Evolutionary conservation across 345 rosid species (phyloP).

Genomic region (Eucalyptus pauciflora): DNA sequence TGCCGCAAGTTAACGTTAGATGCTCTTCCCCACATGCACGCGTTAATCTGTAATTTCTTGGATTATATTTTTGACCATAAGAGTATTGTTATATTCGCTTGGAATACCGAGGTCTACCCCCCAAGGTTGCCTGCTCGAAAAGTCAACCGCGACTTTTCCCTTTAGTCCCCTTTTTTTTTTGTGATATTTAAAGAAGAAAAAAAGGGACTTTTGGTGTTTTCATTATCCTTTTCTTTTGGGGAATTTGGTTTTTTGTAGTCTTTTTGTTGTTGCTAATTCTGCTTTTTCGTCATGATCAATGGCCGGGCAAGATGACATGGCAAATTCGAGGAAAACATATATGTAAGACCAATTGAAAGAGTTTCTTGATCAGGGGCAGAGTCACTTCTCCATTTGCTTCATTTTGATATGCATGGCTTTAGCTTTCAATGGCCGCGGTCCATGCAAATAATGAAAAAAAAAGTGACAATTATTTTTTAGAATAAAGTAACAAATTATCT

Average conservation of each 20-base stretch:
- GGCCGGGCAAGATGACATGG: not conserved
- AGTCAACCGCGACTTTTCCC: not conserved
- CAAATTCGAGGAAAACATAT: not conserved
- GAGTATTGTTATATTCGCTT: not conserved
- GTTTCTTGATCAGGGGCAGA: not conserved
- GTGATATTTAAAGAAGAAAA: not conserved
- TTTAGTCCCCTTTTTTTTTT: not conserved
- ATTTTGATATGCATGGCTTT: not conserved
- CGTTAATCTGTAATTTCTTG: not conserved
- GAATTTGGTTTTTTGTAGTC: not conserved
- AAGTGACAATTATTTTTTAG: not conserved
- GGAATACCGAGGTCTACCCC: not conserved
- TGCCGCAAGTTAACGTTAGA: not conserved
- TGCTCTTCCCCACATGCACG: not conserved
- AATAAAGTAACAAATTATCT: not conserved
- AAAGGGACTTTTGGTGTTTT: not conserved
- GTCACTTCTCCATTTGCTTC: not conserved
- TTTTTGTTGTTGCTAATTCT: not conserved
- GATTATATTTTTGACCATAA: not conserved
- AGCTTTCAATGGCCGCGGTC: not conserved
- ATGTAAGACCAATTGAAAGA: not conserved
- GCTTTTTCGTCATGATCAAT: not conserved
- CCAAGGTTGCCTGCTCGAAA: not conserved
- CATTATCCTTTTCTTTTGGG: not conserved
- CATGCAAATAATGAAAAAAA: not conserved